Evolutionary conservation across 345 rosid species (phyloP), one percentile per base, ranked within the genome.

Genomic region (Populus alba): DNA sequence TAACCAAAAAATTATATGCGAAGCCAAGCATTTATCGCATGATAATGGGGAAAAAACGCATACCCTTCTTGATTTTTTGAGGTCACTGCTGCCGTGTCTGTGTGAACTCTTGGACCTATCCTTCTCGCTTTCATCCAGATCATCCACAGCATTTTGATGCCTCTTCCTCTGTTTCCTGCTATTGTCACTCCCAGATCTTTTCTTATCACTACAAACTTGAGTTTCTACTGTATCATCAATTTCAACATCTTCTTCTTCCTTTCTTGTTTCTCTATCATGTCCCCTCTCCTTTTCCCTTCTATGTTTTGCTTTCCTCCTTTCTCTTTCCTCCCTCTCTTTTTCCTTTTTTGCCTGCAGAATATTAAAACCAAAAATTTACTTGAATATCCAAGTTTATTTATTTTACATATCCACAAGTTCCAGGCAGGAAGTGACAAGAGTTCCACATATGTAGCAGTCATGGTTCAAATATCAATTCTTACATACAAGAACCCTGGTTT

Each of bases 201-300:
- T 91, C 79, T 79, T 82, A 78, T 89, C 93, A 68, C 75, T 80
- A 35, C 33, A 55, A 38, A 38, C 79, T 79, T 86, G 81, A 81
- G 70, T 66, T 31, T 91, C 95, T 70, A 68, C 59, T 70, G 79
- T 20, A 76, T 85, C 92, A 79, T 66, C 81, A 68, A 83, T 77
- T 71, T 81, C 87, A 75, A 53, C 76, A n/a, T 87, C 92, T 70
- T 86, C 83, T 77, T 83, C 87, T 78, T 84, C 90, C 76, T 87
- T 85, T 86, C 83, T 85, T 33, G 35, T 68, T 78, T 90, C 95
- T 83, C 91, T 87, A 72, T 87, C 92, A 61, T 88, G 86, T 41
- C 86, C 88, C 82, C 86, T 88, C 53, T 88, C 94, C 75, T 86
- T 91, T 51, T 88, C 98, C 80, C 93, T 88, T 79, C 93, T 87